Base-by-base conservation (phyloP, 1,284 basidiomycete genomes). In the Puccinia coronata region DNA sequence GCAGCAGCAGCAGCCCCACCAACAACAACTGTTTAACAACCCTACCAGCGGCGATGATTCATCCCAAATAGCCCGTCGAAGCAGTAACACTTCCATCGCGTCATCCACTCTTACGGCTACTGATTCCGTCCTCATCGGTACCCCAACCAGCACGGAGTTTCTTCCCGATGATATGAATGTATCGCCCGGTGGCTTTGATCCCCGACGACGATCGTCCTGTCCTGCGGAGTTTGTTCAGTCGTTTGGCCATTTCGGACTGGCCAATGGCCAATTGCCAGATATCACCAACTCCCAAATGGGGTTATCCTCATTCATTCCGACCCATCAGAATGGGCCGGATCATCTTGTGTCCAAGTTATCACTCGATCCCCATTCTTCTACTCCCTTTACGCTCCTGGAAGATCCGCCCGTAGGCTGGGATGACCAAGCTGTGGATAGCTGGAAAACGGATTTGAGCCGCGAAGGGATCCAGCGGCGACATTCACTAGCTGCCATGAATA, bases 201-300 rank as follows among this genome's bases (percentile, higher is more conserved):
- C 76, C 61, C 65, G 73, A 34, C 75, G 82, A 36, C 75, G 82
- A 31, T 77, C 82, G 23, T 80, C 75, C 31, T 83, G 82, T 57
- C 82, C 82, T 6, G 82, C 82, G 18, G 82, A 80, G 8, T 81
- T 83, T 34, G 63, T 78, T 23, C 77, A 80, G 23, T 71, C 70
- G 12, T 82, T 83, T 71, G 78, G 74, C 61, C 67, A 75, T 57
- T 80, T 82, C 55, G 72, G 77, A 25, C 55, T 83, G 25, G 34
- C 82, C 23, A 76, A 63, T n/a, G 39, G 31, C 39, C 74, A 65
- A 55, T 51, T 65, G 23, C 28, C 74, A 49, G 74, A 55, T 53
- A 28, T 65, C 1, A 76, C 43, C 4, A 72, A 53, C 20, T n/a
- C 71, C 16, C 74, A 61, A 47, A 49, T 59, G 9, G 59, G 57